Percentiles rank a stretch among this genome's conserved stretches.
Evolutionary conservation across 2,329 filamentous ascomycete genomes (phyloP).

Genomic region (Leptographium procerum): DNA sequence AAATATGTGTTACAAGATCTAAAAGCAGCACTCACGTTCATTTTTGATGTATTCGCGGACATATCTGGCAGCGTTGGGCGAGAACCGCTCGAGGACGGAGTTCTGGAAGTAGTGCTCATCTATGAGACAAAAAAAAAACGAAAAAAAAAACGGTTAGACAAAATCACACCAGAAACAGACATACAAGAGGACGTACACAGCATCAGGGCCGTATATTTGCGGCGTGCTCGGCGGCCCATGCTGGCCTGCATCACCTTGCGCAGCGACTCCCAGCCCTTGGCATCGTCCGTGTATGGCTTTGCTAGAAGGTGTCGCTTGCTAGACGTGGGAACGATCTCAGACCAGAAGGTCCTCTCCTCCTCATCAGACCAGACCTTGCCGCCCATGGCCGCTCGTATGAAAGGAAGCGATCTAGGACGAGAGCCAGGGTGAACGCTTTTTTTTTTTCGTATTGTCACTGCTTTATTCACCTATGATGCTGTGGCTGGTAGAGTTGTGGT

Average conservation of each 20-base stretch:
- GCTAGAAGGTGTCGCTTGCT: conserved; percentile 15
- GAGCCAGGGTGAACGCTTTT: no score
- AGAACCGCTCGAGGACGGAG: conserved; percentile 13
- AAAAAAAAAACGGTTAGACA: no score
- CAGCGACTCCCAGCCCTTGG: conserved; percentile 14
- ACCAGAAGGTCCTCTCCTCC: conserved; percentile 41
- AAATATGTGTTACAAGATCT: no score
- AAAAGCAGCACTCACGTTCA: conserved; percentile 9
- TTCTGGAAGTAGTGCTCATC: conserved; percentile 24
- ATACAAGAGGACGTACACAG: conserved; percentile 16
- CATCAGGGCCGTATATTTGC: conserved; percentile 17
- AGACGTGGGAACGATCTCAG: conserved; percentile 16
- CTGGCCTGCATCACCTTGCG: conserved; percentile 11
- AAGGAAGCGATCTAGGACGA: no score
- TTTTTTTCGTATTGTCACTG: no score
- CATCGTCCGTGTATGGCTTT: conserved; percentile 2
- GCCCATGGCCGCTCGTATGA: conserved; percentile 26
- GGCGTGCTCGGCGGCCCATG: conserved; percentile 13
- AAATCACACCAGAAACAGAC: background rate
- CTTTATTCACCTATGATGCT: background rate
- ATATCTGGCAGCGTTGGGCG: conserved; percentile 13
- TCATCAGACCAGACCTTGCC: conserved; percentile 36
- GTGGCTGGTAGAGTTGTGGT: background rate
- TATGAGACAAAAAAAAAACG: no score
- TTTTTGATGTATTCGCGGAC: conserved; percentile 8